Base-by-base conservation (phyloP, 1,284 basidiomycete genomes). In the Pseudozyma sp. region DNA sequence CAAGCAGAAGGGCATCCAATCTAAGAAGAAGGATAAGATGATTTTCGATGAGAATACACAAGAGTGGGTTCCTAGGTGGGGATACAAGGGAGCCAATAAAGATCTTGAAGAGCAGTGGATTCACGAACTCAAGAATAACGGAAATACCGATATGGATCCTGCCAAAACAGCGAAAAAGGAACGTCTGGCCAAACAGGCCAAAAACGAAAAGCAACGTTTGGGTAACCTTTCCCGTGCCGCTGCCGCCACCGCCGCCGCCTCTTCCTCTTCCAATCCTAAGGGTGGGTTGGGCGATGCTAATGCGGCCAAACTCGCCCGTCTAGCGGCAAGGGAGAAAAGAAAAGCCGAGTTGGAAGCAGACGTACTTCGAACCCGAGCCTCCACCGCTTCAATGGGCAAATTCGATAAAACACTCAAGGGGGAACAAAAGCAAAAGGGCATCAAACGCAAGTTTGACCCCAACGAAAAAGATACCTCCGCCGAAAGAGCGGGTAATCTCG, bases 41-140 rank as follows among this genome's bases (percentile, higher is more conserved):
- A 90, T 92, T 9, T 99, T 93, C 91, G 95, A 99, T 86, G 96
- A 98, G 79, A 94, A 95, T 85, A 90, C 89, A 79, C 92, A 96
- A 86, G 93, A 93, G 44, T 99, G 94, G 93, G 93, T 97, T 13
- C 89, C 91, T 59, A 88, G 93, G 56, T 99, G 96, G 96, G 96
- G 97, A 1, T 90, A 89, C 31, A 75, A 81, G 54, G 84, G 84
- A 18, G 94, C 93, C 87, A 98, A 98, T 85, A 95, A 91, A 87
- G 89, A 94, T 70, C 86, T 87, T 25, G 94, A 98, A 87, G 90
- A 90, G 14, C 93, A 95, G 85, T 98, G 96, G 96, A 89, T 97
- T 70, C 91, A 93, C 58, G 94, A 95, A 85, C 91, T 98, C 52
- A 93, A 93, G 80, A 88, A 88, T 50, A 91, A 94, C 83, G 92